phyloP scores from a whole-genome alignment of 2,329 filamentous ascomycete species.

The Camillea tinctor region DNA sequence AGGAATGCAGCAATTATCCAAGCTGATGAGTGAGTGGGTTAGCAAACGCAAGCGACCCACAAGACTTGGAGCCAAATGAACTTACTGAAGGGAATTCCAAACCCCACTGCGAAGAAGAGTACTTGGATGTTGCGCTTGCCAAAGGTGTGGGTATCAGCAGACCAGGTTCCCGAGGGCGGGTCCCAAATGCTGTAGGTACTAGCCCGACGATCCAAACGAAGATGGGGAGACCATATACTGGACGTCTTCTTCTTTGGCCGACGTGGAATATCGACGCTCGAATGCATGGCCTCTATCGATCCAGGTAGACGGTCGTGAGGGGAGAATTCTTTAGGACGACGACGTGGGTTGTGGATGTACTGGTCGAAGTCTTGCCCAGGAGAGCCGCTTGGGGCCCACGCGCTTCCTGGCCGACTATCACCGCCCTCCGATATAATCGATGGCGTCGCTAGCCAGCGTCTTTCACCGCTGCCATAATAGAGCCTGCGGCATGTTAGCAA shows the following conservation, averaged over 20 bases:
- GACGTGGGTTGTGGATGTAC: slow-evolving; percentile 31
- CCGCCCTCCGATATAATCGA: slow-evolving; percentile 48
- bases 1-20: slow-evolving; percentile 80
- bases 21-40: slow-evolving; percentile 42
- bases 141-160: slow-evolving; percentile 57
- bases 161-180: slow-evolving; percentile 68
- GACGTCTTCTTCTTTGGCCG: slow-evolving; percentile 50
- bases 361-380: slow-evolving; percentile 48
- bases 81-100: slow-evolving; percentile 72
- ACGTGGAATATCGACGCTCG: slow-evolving; percentile 30
- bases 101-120: slow-evolving; percentile 72
- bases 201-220: slow-evolving; percentile 61
- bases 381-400: slow-evolving; percentile 44
- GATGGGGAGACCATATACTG: slow-evolving; percentile 71
- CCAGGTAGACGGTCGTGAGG: slow-evolving; percentile 32
- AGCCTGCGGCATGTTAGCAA: slow-evolving; percentile 41
- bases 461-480: slow-evolving; percentile 70
- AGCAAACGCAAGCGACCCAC: slow-evolving; percentile 5
- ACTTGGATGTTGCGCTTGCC: slow-evolving; percentile 73
- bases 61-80: slow-evolving; percentile 7
- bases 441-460: slow-evolving; percentile 48
- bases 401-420: slow-evolving; percentile 47
- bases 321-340: slow-evolving; percentile 29
- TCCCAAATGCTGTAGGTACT: slow-evolving; percentile 66
- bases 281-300: slow-evolving; percentile 44